Evolutionary conservation across 2,329 filamentous ascomycete genomes (phyloP), one percentile per base, ranked within the genome.

Genomic region (Penicillium freii): DNA sequence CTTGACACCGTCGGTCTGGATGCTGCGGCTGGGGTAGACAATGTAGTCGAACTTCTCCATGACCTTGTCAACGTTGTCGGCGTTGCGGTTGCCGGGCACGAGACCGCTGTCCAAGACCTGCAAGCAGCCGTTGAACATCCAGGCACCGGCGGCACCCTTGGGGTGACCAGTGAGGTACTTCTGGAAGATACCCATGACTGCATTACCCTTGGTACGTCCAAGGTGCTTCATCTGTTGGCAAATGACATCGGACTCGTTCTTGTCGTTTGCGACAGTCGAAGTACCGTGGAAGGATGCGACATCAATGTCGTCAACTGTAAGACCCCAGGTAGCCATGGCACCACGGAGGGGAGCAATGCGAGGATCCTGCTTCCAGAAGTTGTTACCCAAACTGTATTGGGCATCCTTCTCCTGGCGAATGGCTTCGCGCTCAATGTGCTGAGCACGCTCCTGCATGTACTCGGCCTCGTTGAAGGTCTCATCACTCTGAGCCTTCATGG

Each of bases 41-140:
- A 99, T 96, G 80, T 96, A 90, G 75, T 99, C 94, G 68, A 94
- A 99, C 75, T 97, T 85, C 83, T 97, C 93, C 90, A 99, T 95
- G 66, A 92, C 83, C 73, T 92, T 86, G 74, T 99, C 94, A 54
- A 99, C 87, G 66, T 99, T 99, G 81, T 99, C 94, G 51, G 94
- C 94, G 69, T 99, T 99, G 71, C 92, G 89, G 81, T 99, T 99
- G 59, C 94, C 94, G 15, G 94, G 94, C 25, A 99, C 93, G 49
- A 99, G 82, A 71, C 94, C 94, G 51, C 84, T 88, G 82, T 97
- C 96, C 69, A 99, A 85, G 45, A 97, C 91, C 77, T 99, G 94
- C 74, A 99, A 81, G 75, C 91, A 94, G 65, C 94, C 94, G 82
- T 99, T 99, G 84, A 99, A 87, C 94, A 99, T 99, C 92, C 94